Conservation (phyloP, 75 land plant genomes). For the Pinus taeda region DNA sequence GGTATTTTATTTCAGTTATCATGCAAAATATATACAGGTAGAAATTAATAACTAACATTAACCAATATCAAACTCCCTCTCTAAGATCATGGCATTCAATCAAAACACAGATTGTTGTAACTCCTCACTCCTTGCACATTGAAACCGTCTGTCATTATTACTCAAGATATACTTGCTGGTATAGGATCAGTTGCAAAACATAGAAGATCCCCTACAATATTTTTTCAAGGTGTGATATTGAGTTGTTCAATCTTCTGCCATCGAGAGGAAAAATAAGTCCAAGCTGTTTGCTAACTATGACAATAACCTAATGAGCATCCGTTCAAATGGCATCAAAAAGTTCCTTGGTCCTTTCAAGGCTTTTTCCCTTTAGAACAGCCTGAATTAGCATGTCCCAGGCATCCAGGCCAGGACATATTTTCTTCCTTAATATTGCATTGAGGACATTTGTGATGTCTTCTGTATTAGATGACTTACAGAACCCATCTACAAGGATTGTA, state of each 20-base stretch:
- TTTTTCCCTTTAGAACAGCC: background rate
- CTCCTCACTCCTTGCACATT: too few species aligned
- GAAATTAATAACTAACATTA: too few species aligned
- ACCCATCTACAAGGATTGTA: slow-evolving; percentile 42
- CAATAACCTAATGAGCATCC: background rate
- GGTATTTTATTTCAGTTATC: too few species aligned
- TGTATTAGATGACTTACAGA: slow-evolving; percentile 25
- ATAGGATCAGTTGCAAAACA: background rate
- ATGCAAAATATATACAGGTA: too few species aligned
- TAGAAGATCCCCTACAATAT: background rate
- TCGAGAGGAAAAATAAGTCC: background rate
- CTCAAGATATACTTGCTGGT: background rate
- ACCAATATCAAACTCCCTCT: too few species aligned
- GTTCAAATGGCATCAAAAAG: background rate
- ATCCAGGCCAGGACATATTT: slow-evolving; percentile 17
- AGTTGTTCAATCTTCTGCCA: background rate
- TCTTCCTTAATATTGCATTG: slow-evolving; percentile 19
- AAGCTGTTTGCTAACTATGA: background rate
- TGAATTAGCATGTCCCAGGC: slow-evolving; percentile 34
- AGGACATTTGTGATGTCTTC: slow-evolving; percentile 37
- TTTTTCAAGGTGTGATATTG: background rate
- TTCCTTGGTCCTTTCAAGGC: background rate
- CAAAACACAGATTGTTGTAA: too few species aligned
- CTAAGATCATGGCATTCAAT: too few species aligned
- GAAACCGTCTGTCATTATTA: too few species aligned